These are phyloP conservation scores for Prillingera fragicola DNA, from an alignment of 1,284 basidiomycete species.

Conservation along the genomic window DNA sequence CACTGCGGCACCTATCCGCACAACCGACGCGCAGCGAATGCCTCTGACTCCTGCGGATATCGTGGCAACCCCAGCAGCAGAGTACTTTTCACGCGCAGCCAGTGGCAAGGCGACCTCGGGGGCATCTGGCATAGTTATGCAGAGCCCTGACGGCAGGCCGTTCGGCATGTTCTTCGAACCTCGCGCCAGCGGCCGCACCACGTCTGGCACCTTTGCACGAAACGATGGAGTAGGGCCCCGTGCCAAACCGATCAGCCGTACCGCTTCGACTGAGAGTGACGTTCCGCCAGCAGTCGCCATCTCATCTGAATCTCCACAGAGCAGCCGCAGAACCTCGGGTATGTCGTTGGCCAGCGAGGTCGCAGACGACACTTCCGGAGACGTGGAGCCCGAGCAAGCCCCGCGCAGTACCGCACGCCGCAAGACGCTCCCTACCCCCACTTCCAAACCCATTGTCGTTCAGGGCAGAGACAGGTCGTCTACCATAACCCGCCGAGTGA, in stretches of 20 bases:
- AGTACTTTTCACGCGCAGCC: conserved; percentile 78
- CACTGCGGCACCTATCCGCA: conserved; percentile 48
- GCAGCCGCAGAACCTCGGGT: conserved; percentile 23
- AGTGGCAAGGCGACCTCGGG: conserved; percentile 67
- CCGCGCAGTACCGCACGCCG: conserved; percentile 23
- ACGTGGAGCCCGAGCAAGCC: conserved; percentile 2
- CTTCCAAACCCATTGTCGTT: conserved; percentile 28
- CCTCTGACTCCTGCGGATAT: no score
- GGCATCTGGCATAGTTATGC: conserved; percentile 81
- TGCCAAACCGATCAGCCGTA: conserved; percentile 18
- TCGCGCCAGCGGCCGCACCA: conserved; percentile 25
- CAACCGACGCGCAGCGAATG: no score
- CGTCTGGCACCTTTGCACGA: not conserved
- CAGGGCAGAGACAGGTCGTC: conserved; percentile 30
- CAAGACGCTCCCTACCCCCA: conserved; percentile 25
- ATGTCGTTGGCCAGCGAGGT: conserved; percentile 14
- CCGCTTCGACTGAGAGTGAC: conserved; percentile 19
- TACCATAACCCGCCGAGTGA: conserved; percentile 8
- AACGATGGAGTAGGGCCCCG: not conserved
- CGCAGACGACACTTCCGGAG: conserved; percentile 9
- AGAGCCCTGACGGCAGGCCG: conserved; percentile 85
- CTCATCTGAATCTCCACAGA: conserved; percentile 18
- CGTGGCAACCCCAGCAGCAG: conserved; percentile 63
- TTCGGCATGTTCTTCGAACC: conserved; percentile 95
- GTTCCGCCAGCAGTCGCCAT: conserved; percentile 5